Evolutionary conservation across 257 asterid genomes (phyloP).

Genomic region (Rauvolfia tetraphylla): DNA sequence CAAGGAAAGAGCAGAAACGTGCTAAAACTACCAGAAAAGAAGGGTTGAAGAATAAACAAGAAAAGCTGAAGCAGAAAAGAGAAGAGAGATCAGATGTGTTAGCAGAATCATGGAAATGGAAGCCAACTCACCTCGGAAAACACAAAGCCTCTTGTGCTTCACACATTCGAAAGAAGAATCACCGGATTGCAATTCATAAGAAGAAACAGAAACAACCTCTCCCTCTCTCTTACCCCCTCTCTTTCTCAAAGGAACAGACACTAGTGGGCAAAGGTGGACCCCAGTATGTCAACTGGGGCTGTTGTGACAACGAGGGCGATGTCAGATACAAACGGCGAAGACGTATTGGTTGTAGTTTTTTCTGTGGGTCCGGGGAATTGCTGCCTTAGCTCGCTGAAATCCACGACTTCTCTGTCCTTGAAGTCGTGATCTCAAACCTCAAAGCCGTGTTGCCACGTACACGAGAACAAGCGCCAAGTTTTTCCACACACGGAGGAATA

Average conservation of each 20-base stretch:
- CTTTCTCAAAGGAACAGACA: not conserved
- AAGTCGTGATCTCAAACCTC: not conserved
- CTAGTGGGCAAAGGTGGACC: not conserved
- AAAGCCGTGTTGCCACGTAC: conserved; percentile 2
- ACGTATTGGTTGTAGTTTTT: not conserved
- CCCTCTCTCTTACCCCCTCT: not conserved
- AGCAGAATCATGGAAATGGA: conserved; percentile 10
- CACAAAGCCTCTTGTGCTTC: not conserved
- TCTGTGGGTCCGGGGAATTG: not conserved
- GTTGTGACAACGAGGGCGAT: not conserved
- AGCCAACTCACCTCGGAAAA: conserved; percentile 7
- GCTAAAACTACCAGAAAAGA: not conserved
- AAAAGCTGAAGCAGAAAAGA: not conserved
- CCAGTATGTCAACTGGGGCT: not conserved
- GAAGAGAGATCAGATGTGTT: not conserved
- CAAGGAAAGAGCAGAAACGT: not conserved
- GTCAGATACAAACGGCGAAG: conserved; percentile 2
- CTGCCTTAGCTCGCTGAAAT: conserved; percentile 1
- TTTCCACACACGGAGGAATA: too few species aligned
- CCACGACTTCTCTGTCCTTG: not conserved
- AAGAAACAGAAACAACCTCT: not conserved
- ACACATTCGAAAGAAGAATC: conserved; percentile 1
- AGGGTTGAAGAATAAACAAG: not conserved
- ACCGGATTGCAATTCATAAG: not conserved
- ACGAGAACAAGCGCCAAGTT: too few species aligned